Evolutionary conservation across 306 rosid genomes (phyloP).

Genomic region (Carpinus viminea): DNA sequence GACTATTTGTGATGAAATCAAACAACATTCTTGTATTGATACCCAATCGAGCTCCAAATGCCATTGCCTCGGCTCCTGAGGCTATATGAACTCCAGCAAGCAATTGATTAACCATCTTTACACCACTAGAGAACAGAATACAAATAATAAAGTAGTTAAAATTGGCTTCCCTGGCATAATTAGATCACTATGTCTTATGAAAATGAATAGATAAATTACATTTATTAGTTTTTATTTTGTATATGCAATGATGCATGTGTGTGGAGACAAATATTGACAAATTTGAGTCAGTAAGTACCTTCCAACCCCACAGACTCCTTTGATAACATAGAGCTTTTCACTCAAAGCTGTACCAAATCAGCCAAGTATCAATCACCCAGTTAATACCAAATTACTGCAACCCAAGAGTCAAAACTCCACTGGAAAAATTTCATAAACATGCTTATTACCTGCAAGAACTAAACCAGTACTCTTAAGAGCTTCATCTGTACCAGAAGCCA

Average conservation of each 20-base stretch:
- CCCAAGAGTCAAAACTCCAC: conserved; percentile 21
- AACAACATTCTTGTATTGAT: conserved; percentile 72
- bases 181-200: conserved; percentile 3
- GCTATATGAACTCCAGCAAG: conserved; percentile 99
- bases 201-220: not conserved
- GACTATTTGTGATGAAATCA: conserved; percentile 66
- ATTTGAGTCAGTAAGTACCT: conserved; percentile 56
- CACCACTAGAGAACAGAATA: conserved; percentile 56
- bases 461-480: conserved; percentile 79
- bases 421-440: conserved; percentile 18
- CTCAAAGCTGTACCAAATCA: conserved; percentile 69
- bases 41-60: conserved; percentile 90
- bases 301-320: conserved; percentile 91
- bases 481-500: conserved; percentile 85
- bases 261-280: conserved; percentile 13
- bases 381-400: conserved; percentile 23
- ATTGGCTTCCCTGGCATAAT: conserved; percentile 9
- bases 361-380: conserved; percentile 29
- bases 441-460: conserved; percentile 72
- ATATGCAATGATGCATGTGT: conserved; percentile 18
- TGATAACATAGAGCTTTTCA: conserved; percentile 89
- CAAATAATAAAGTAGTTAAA: conserved; percentile 17
- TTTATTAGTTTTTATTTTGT: conserved; percentile 16
- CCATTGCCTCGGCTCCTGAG: conserved; percentile 95
- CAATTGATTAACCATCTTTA: conserved; percentile 96